phyloP scores from a whole-genome alignment of 225 moss, liverwort and hornwort species.

The Thuidium tamariscinum region DNA sequence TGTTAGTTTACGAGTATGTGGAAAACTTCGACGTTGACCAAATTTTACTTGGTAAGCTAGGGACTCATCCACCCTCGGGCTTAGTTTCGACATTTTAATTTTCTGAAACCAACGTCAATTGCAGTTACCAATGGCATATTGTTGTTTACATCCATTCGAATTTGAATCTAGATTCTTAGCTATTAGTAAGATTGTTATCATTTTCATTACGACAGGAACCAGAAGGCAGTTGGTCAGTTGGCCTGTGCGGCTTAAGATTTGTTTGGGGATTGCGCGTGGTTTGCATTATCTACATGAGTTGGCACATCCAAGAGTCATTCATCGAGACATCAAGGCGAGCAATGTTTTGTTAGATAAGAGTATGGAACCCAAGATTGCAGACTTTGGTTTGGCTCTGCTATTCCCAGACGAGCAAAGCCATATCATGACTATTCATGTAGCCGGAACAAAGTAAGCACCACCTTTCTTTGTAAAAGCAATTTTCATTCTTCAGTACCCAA shows the following conservation, averaged over 20 bases:
- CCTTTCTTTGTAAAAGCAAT: background rate
- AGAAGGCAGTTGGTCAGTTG: background rate
- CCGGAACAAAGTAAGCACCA: background rate
- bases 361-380: background rate
- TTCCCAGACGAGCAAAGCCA: too few relatives aligned
- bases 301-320: background rate
- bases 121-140: too few relatives aligned
- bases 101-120: too few relatives aligned
- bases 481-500: background rate
- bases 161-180: background rate
- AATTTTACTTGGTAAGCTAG: background rate
- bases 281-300: background rate
- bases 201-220: background rate
- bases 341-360: background rate
- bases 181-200: background rate
- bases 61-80: too few relatives aligned
- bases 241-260: background rate
- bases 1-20: background rate
- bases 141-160: background rate
- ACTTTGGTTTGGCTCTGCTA: too few relatives aligned
- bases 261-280: background rate
- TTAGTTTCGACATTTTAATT: too few relatives aligned
- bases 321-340: background rate
- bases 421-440: too few relatives aligned
- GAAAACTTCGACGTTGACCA: background rate